These are phyloP conservation scores for Lichtheimia ornata DNA, from an alignment of 371 early-diverging fungal genomes.

Conservation along the genomic window DNA sequence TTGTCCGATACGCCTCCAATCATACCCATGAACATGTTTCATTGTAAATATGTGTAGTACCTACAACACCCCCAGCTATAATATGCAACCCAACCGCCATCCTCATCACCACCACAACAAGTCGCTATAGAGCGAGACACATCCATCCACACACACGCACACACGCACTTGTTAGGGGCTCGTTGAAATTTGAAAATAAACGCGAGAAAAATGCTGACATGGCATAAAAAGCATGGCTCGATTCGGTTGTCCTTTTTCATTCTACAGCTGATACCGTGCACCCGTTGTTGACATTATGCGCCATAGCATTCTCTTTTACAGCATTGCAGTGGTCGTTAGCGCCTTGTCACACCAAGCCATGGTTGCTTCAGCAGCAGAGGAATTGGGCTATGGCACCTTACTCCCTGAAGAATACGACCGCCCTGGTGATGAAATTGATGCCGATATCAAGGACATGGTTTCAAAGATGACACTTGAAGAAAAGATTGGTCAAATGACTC, in stretches of 20 bases:
- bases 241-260: not conserved
- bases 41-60: conserved; percentile 18
- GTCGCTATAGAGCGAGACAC: no score
- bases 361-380: not conserved
- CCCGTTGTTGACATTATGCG: conserved; percentile 2
- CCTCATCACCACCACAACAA: not conserved
- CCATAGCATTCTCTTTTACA: not conserved
- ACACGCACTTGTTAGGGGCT: not conserved
- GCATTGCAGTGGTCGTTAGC: conserved; percentile 1
- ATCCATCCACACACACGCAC: not conserved
- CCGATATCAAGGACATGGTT: conserved; percentile 37
- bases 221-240: not conserved
- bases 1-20: conserved; percentile 20
- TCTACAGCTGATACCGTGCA: not conserved
- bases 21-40: conserved; percentile 26
- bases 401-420: conserved; percentile 17
- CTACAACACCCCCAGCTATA: not conserved
- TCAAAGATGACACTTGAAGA: conserved; percentile 56
- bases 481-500: conserved; percentile 73
- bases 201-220: not conserved
- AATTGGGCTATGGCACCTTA: conserved; percentile 12
- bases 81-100: not conserved
- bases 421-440: conserved; percentile 32
- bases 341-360: not conserved
- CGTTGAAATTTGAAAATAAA: conserved; percentile 13